Percentiles rank a stretch among this genome's conserved stretches.
Conservation (phyloP, 2,329 filamentous ascomycete species). For the Paraphaeosphaeria sporulosa region DNA sequence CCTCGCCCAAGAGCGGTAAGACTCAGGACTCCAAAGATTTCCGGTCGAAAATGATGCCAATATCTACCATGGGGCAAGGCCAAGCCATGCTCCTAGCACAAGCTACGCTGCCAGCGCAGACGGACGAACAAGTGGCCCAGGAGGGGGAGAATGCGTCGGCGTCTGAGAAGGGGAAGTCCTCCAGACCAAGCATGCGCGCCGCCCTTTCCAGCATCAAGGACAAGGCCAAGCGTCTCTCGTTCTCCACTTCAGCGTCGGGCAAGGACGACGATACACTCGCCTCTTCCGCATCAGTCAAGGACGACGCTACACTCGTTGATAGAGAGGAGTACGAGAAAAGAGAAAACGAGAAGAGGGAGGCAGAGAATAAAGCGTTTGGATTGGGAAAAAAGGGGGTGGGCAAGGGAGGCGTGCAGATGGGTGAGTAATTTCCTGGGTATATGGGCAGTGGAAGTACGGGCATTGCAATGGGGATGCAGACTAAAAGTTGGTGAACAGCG, state of each 20-base stretch:
- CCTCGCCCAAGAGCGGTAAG: not conserved
- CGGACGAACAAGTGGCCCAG: not conserved
- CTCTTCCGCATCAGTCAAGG: slow-evolving; percentile 16
- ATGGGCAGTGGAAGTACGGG: not conserved
- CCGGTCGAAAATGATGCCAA: not conserved
- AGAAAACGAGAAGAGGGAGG: slow-evolving; percentile 16
- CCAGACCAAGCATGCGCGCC: slow-evolving; percentile 12
- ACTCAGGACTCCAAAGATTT: not conserved
- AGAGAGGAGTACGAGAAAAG: slow-evolving; percentile 20
- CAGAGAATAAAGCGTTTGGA: slow-evolving; percentile 15
- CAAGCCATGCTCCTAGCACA: not conserved
- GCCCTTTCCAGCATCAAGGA: slow-evolving; percentile 18
- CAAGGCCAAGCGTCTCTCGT: slow-evolving; percentile 15
- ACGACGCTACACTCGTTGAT: slow-evolving; percentile 8
- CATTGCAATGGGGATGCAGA: not conserved
- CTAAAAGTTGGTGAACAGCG: not conserved
- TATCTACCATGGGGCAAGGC: not conserved
- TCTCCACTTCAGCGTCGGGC: slow-evolving; percentile 12
- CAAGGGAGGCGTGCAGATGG: slow-evolving; percentile 20
- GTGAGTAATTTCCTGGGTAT: slow-evolving; percentile 7
- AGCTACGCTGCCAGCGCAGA: slow-evolving; percentile 3
- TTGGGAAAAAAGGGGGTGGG: slow-evolving; percentile 17
- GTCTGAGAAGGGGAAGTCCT: not conserved
- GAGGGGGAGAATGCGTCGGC: slow-evolving; percentile 5
- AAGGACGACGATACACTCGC: slow-evolving; percentile 14